A percentile compares a stretch with the other conserved stretches of the same genome.
Conservation (phyloP, 2,329 filamentous ascomycete genomes). For the Aureobasidium musti region DNA sequence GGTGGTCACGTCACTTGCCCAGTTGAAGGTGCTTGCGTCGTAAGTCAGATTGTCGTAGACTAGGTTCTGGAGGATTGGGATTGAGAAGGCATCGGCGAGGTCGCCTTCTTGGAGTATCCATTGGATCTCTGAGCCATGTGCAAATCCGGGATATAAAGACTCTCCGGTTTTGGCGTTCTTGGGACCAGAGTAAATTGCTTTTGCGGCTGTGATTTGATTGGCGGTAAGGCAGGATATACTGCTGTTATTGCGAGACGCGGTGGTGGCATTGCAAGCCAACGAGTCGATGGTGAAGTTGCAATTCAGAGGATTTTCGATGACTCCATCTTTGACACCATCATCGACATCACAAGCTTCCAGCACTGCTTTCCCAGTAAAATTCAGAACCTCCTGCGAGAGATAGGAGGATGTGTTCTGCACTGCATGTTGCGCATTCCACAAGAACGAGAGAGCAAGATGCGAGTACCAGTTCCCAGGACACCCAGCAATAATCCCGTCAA, state of each 20-base stretch:
- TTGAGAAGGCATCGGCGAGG: conserved; percentile 42
- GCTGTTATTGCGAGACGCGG: conserved; percentile 28
- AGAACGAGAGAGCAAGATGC: conserved; percentile 38
- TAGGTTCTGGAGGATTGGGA: conserved; percentile 49
- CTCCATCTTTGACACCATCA: conserved; percentile 53
- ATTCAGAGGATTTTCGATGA: conserved; percentile 50
- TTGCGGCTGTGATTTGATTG: conserved; percentile 39
- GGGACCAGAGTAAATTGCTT: conserved; percentile 43
- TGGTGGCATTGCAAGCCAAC: conserved; percentile 37
- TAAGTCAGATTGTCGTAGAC: conserved; percentile 45
- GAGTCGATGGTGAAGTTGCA: conserved; percentile 46
- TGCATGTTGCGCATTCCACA: conserved; percentile 38
- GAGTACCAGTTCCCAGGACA: conserved; percentile 47
- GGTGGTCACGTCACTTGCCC: conserved; percentile 41
- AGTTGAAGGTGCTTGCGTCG: conserved; percentile 43
- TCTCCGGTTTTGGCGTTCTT: conserved; percentile 33
- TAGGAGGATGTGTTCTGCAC: conserved; percentile 31
- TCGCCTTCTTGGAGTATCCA: conserved; percentile 44
- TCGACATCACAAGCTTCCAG: conserved; percentile 50
- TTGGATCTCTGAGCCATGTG: conserved; percentile 45
- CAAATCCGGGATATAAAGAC: conserved; percentile 47
- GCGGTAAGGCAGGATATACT: conserved; percentile 39
- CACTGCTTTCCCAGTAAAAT: conserved; percentile 42
- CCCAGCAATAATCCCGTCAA: conserved; percentile 49
- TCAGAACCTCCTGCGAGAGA: conserved; percentile 38